Base-by-base conservation (phyloP, 2,329 filamentous ascomycete genomes). In the Coleophoma eucalyptorum region DNA sequence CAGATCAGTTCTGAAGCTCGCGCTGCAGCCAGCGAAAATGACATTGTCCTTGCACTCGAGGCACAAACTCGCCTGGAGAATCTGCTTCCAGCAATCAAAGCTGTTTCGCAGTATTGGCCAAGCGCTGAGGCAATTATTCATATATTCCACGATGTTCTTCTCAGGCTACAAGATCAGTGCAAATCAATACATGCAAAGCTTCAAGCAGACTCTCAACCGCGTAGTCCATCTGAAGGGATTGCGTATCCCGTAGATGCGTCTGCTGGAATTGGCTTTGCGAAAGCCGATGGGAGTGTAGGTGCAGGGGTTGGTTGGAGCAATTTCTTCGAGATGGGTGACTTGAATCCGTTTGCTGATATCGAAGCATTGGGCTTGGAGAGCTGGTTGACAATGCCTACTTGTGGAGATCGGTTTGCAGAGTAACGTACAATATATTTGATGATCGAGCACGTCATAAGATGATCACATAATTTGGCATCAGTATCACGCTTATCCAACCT, bases 51-150 rank as follows among this genome's bases (percentile, higher is more conserved):
- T 18, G 50, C 44, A 8, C 16, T 48, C 13, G 42, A 46, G 21
- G 42, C 34, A 13, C 50, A 49, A 18, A 46, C 18, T 3, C 21
- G 47, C 18, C 47, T 52, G 7, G 50, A 52, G 19, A 35, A 42
- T 37, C 43, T 52, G 7, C 35, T 52, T 13, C 38, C 35, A 18
- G 33, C 43, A 4, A 52, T 46, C 34, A 46, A 46, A 33, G 42
- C 41, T 11, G 31, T 52, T 31, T 48, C 46, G 12, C 41, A 38
- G 7, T 52, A 49, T 20, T 52, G 46, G 50, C 33, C 50, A 13
- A 49, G 47, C 37, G 46, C 46, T 15, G 50, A 52, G 42, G 50
- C 50, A n/a, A 50, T 52, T 12, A n/a, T 7, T n/a, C 11, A 26
- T 11, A 44, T 44, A 5, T 44, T 44, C 26, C 42, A 44, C 21